Conservation (phyloP, 495 filamentous ascomycete species). For the Polyplosphaeria fusca region DNA sequence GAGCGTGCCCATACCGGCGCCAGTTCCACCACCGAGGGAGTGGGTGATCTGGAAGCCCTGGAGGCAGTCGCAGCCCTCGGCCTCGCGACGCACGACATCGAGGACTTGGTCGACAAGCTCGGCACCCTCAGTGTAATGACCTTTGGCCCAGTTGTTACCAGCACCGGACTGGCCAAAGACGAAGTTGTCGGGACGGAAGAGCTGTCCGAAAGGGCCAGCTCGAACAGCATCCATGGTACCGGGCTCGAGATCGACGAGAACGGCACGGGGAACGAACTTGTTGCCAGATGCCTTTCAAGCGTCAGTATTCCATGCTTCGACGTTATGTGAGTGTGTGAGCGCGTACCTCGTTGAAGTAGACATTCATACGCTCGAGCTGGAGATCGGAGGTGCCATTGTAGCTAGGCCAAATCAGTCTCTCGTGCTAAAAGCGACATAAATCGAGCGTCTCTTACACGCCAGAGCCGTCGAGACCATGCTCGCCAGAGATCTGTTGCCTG, state of each 20-base stretch:
- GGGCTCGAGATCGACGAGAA: constrained; percentile 98
- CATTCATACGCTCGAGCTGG: constrained; percentile 99
- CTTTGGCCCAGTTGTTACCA: constrained; percentile 99
- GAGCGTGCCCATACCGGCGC: constrained; percentile 99
- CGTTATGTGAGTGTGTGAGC: too few species aligned
- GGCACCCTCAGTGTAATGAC: constrained; percentile 99
- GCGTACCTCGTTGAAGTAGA: constrained; percentile 99
- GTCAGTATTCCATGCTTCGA: too few species aligned
- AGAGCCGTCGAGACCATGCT: constrained; percentile 97
- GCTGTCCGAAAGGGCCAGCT: constrained; percentile 96
- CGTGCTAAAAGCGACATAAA: constrained; percentile 8
- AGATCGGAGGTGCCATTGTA: constrained; percentile 98
- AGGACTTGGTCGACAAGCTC: constrained; percentile 98
- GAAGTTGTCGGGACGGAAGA: constrained; percentile 99
- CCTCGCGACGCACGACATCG: constrained; percentile 98
- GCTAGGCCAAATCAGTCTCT: constrained; percentile 46
- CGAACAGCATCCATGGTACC: constrained; percentile 99
- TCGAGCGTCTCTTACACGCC: constrained; percentile 63
- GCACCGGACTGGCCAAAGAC: constrained; percentile 99
- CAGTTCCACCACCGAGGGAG: constrained; percentile 99
- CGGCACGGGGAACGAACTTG: constrained; percentile 99
- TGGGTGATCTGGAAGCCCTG: constrained; percentile 99
- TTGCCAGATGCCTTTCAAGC: constrained; percentile 74
- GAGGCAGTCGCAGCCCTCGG: constrained; percentile 98
- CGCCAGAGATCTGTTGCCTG: constrained; percentile 95